Conservation (phyloP, 140 eudicot genomes). For the Senecio squalidus region DNA sequence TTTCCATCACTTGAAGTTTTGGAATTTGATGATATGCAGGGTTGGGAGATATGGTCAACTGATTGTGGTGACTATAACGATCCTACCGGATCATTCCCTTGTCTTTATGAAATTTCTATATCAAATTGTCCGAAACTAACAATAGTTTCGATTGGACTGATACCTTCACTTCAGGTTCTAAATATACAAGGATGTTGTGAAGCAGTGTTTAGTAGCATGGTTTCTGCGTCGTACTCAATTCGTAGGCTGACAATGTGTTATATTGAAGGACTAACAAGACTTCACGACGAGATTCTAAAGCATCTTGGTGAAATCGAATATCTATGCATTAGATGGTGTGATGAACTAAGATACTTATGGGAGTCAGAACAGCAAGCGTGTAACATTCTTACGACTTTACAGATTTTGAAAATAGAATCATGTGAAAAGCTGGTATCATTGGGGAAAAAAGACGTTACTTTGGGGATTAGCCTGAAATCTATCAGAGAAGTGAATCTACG, state of each 20-base stretch:
- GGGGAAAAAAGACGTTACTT: background rate
- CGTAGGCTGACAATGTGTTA: background rate
- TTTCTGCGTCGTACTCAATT: conserved; percentile 1
- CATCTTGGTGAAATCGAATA: background rate
- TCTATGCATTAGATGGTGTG: background rate
- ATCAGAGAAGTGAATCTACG: background rate
- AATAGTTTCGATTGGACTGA: background rate
- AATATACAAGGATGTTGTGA: conserved; percentile 7
- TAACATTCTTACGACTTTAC: background rate
- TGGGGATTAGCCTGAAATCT: background rate
- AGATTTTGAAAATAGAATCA: background rate
- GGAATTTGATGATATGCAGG: conserved; percentile 9
- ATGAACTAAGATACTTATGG: conserved; percentile 9
- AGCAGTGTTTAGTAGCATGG: conserved; percentile 9
- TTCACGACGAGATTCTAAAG: background rate
- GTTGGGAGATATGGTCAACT: conserved; percentile 9
- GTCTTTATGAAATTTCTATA: conserved; percentile 14
- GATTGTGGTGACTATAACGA: background rate
- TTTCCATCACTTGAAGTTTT: conserved; percentile 19
- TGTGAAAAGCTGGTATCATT: conserved; percentile 8
- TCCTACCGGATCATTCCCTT: background rate
- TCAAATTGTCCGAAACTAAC: background rate
- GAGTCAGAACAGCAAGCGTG: background rate
- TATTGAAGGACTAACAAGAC: background rate
- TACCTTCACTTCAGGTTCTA: conserved; percentile 2